A percentile compares a stretch with the other conserved stretches of the same genome.
These are phyloP conservation scores for Simmondsia chinensis DNA, from an alignment of 148 eudicot species.

Conservation along the genomic window DNA sequence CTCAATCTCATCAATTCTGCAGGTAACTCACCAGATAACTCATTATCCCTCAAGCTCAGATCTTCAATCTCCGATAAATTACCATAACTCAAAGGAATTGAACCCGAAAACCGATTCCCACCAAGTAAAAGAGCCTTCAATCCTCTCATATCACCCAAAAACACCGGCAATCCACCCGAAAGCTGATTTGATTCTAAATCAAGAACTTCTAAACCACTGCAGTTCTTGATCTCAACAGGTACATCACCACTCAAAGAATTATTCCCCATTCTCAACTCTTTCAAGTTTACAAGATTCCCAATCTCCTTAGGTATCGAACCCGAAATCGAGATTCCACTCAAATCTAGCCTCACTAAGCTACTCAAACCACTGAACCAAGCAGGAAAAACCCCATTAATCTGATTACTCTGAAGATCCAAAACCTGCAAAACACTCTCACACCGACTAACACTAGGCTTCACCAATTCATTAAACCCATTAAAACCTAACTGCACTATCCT, in stretches of 20 bases:
- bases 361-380: slow-evolving; percentile 32
- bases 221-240: slow-evolving; percentile 36
- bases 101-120: slow-evolving; percentile 47
- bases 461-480: slow-evolving; percentile 38
- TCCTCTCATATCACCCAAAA: slow-evolving; percentile 34
- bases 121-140: slow-evolving; percentile 43
- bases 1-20: slow-evolving; percentile 27
- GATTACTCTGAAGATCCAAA: slow-evolving; percentile 46
- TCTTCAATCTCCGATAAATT: slow-evolving; percentile 22
- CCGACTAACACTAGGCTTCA: slow-evolving; percentile 1
- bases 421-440: slow-evolving; percentile 36
- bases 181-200: slow-evolving; percentile 51
- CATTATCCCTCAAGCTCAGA: slow-evolving; percentile 38
- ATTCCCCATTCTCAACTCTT: slow-evolving; percentile 50
- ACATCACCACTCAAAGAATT: slow-evolving; percentile 52
- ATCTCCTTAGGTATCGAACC: slow-evolving; percentile 34
- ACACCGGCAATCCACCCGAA: slow-evolving; percentile 38
- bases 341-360: slow-evolving; percentile 35
- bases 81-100: slow-evolving; percentile 29
- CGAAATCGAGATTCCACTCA: slow-evolving; percentile 43
- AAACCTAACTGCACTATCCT: slow-evolving; percentile 41
- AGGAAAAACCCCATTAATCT: slow-evolving; percentile 47
- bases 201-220: slow-evolving; percentile 36
- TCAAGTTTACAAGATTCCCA: slow-evolving; percentile 30
- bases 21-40: slow-evolving; percentile 33